phyloP scores from a whole-genome alignment of 2,329 filamentous ascomycete genomes.

The Leptographium procerum region DNA sequence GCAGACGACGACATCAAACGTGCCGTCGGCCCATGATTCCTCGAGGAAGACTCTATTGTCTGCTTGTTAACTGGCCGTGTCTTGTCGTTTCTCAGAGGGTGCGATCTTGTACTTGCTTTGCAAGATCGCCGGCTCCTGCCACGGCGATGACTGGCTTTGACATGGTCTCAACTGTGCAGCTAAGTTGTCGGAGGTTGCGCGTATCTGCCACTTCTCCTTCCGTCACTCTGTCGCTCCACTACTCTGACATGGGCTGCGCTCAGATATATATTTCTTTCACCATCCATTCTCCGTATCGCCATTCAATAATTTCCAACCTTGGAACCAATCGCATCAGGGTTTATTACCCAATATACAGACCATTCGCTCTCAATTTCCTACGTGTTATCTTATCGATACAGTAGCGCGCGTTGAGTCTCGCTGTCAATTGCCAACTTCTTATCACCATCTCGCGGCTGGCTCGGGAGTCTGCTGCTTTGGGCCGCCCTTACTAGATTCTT shows the following conservation, averaged over 20 bases:
- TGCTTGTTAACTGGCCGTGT: background rate
- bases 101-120: background rate
- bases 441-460: background rate
- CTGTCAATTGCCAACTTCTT: background rate
- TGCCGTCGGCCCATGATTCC: background rate
- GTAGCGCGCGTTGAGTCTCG: too few relatives aligned
- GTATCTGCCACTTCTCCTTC: background rate
- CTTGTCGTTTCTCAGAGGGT: background rate
- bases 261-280: background rate
- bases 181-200: background rate
- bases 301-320: too few relatives aligned
- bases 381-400: background rate
- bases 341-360: background rate
- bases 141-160: background rate
- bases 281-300: background rate
- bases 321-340: background rate
- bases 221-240: too few relatives aligned
- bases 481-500: too few relatives aligned
- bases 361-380: background rate
- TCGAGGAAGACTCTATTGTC: background rate
- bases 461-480: background rate
- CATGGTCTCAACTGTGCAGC: background rate
- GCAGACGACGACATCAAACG: background rate
- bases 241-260: background rate
- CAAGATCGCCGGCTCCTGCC: background rate